These are phyloP conservation scores for Trametes cingulata DNA, from an alignment of 768 basidiomycete genomes.

Conservation along the genomic window DNA sequence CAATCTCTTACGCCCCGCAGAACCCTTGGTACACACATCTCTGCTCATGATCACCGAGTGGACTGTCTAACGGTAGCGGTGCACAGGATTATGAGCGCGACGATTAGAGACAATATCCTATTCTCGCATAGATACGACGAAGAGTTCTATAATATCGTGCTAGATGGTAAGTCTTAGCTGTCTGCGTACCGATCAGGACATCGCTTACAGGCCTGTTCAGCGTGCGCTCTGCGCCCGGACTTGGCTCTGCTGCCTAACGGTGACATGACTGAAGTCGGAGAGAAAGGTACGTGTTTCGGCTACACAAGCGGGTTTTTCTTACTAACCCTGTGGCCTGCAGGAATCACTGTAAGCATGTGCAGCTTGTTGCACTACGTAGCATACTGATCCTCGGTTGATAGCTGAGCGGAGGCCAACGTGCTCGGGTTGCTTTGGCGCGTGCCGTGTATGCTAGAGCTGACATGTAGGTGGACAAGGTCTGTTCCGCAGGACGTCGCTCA, in stretches of 20 bases:
- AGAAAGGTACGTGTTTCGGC: slow-evolving; percentile 66
- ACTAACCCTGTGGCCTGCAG: too few species aligned
- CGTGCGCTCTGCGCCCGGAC: slow-evolving; percentile 82
- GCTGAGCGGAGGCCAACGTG: slow-evolving; percentile 84
- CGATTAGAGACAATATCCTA: slow-evolving; percentile 86
- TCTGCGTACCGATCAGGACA: neutral
- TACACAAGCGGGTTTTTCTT: too few species aligned
- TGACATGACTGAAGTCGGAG: slow-evolving; percentile 83
- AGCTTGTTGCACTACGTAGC: too few species aligned
- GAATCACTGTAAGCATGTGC: slow-evolving; percentile 59
- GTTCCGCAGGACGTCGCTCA: too few species aligned
- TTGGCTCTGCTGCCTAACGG: slow-evolving; percentile 77
- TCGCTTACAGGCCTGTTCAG: neutral
- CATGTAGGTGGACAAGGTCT: slow-evolving; percentile 58
- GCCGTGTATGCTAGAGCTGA: slow-evolving; percentile 93
- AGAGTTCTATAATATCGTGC: slow-evolving; percentile 75
- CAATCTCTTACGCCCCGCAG: slow-evolving; percentile 82
- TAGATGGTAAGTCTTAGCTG: slow-evolving; percentile 57
- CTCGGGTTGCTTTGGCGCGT: slow-evolving; percentile 80
- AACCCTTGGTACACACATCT: slow-evolving; percentile 64
- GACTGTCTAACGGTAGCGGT: too few species aligned
- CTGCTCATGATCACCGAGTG: neutral
- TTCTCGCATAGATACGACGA: slow-evolving; percentile 91
- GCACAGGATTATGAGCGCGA: slow-evolving; percentile 77
- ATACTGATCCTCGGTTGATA: slow-evolving; percentile 27